phyloP scores from a whole-genome alignment of 306 rosid species.

The Quercus variabilis region DNA sequence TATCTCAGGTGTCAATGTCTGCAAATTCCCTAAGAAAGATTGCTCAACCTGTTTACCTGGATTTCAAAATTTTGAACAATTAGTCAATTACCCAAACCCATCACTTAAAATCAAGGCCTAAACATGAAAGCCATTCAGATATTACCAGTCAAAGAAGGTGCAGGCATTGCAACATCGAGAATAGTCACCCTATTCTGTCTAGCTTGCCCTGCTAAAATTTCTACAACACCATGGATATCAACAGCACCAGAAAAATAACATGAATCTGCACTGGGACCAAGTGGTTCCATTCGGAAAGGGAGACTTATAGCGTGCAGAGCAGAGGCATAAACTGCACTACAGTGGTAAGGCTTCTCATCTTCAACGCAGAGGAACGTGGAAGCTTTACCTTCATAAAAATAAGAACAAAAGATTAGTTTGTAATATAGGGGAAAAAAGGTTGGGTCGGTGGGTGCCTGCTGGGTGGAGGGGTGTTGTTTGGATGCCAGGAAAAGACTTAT shows the following conservation, averaged over 20 bases:
- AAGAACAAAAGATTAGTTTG: constrained; percentile 10
- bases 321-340: constrained; percentile 82
- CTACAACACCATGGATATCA: constrained; percentile 61
- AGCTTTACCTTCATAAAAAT: constrained; percentile 62
- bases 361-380: constrained; percentile 52
- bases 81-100: constrained; percentile 20
- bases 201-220: constrained; percentile 66
- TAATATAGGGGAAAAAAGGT: constrained; percentile 5
- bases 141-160: constrained; percentile 69
- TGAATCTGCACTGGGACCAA: constrained; percentile 55
- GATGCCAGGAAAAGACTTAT: no score
- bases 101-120: background rate
- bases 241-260: constrained; percentile 59
- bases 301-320: constrained; percentile 74
- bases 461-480: background rate
- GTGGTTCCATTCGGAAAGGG: constrained; percentile 76
- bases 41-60: constrained; percentile 41
- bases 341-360: constrained; percentile 71
- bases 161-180: constrained; percentile 85
- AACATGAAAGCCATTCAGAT: constrained; percentile 4
- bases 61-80: constrained; percentile 30
- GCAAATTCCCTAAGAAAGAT: constrained; percentile 50
- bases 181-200: constrained; percentile 78
- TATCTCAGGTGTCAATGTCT: constrained; percentile 71
- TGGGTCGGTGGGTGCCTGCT: background rate